These are phyloP conservation scores for Tuber umbilicatum DNA, from an alignment of 495 filamentous ascomycete genomes.

Conservation along the genomic window DNA sequence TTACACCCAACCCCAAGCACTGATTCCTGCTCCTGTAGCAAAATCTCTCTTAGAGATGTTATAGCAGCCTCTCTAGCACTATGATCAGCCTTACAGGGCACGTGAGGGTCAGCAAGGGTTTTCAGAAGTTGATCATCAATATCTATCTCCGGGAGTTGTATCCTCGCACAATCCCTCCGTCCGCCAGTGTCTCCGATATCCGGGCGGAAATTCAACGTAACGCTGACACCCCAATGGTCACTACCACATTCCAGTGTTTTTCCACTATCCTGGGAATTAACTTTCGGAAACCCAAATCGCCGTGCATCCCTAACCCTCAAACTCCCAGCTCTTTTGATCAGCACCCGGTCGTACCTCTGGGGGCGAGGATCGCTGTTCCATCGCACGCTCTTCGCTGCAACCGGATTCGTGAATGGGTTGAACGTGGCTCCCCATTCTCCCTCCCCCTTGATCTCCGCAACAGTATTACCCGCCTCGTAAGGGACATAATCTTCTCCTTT, in stretches of 20 bases:
- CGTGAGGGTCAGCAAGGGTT: slow-evolving; percentile 30
- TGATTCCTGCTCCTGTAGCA: slow-evolving; percentile 36
- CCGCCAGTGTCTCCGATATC: not conserved
- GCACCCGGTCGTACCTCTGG: slow-evolving; percentile 55
- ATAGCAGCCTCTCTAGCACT: slow-evolving; percentile 46
- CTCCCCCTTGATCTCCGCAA: slow-evolving; percentile 36
- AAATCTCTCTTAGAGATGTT: slow-evolving; percentile 45
- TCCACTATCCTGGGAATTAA: slow-evolving; percentile 5
- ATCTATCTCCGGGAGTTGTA: slow-evolving; percentile 15
- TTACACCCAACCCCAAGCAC: slow-evolving; percentile 16
- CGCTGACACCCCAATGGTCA: slow-evolving; percentile 54
- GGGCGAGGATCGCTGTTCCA: slow-evolving; percentile 47
- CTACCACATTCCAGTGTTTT: slow-evolving; percentile 45
- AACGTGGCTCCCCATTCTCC: slow-evolving; percentile 56
- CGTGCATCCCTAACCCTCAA: slow-evolving; percentile 45
- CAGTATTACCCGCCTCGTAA: slow-evolving; percentile 25
- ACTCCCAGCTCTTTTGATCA: slow-evolving; percentile 45
- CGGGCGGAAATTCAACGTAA: slow-evolving; percentile 42
- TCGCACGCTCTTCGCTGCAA: slow-evolving; percentile 47
- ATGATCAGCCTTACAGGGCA: slow-evolving; percentile 47
- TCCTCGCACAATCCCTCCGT: not conserved
- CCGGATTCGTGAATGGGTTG: slow-evolving; percentile 49
- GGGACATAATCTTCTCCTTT: slow-evolving; percentile 38
- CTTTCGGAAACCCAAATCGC: slow-evolving; percentile 47
- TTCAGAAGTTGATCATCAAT: slow-evolving; percentile 22